phyloP scores from a whole-genome alignment of 352 stramenopile species.

The Phytophthora agathidicida region DNA sequence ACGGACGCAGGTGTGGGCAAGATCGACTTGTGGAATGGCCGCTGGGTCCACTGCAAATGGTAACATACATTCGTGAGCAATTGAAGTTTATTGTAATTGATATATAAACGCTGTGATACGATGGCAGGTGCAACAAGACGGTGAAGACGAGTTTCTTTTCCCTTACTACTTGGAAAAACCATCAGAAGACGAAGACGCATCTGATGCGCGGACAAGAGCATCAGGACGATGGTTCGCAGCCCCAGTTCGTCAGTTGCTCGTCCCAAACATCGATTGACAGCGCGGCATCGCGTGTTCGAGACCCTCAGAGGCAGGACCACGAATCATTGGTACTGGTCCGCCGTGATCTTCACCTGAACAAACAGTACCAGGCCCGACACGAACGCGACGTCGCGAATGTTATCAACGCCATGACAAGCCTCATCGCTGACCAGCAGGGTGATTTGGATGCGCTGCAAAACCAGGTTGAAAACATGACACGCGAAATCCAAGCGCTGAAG shows the following conservation, averaged over 20 bases:
- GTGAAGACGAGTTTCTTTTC: conserved; percentile 42
- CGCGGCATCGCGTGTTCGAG: neutral
- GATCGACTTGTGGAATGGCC: conserved; percentile 48
- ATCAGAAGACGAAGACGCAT: conserved; percentile 37
- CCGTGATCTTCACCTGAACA: conserved; percentile 29
- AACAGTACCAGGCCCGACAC: conserved; percentile 24
- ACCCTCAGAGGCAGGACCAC: conserved; percentile 12
- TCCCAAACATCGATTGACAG: conserved; percentile 26
- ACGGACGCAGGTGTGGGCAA: conserved; percentile 40
- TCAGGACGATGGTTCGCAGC: conserved; percentile 6
- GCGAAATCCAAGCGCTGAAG: conserved; percentile 25
- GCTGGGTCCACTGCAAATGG: conserved; percentile 64
- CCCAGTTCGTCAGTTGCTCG: conserved; percentile 25
- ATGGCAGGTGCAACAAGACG: conserved; percentile 42
- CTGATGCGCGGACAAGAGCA: conserved; percentile 10
- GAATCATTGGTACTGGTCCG: conserved; percentile 30
- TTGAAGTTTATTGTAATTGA: neutral
- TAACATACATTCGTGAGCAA: conserved; percentile 10
- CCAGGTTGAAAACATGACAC: conserved; percentile 19
- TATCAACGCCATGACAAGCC: conserved; percentile 46
- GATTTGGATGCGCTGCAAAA: conserved; percentile 29
- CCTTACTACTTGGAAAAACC: conserved; percentile 29
- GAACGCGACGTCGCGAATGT: conserved; percentile 46
- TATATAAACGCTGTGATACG: neutral
- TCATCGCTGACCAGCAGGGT: conserved; percentile 55